A percentile compares a stretch with the other conserved stretches of the same genome.
These are phyloP conservation scores for Narthecium ossifragum DNA, from an alignment of 106 monocot genomes.

Conservation along the genomic window DNA sequence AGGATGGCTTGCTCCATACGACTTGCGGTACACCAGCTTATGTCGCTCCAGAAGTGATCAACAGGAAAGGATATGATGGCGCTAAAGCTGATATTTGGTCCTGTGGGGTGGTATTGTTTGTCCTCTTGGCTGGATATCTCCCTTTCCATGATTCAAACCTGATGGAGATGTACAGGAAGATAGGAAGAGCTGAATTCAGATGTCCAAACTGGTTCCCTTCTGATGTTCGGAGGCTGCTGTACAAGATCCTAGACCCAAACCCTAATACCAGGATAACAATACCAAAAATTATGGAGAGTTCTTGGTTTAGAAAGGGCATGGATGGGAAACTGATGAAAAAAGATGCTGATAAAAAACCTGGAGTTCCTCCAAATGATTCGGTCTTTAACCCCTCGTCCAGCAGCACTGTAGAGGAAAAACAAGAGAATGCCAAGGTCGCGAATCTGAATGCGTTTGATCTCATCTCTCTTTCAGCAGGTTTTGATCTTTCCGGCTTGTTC, in stretches of 20 bases:
- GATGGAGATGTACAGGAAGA: conserved; percentile 66
- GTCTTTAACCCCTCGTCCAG: not conserved
- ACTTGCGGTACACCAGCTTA: conserved; percentile 70
- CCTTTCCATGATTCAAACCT: conserved; percentile 58
- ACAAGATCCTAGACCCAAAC: conserved; percentile 48
- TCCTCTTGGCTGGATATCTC: conserved; percentile 50
- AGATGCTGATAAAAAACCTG: conserved; percentile 2
- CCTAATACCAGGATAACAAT: conserved; percentile 44
- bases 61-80: conserved; percentile 35
- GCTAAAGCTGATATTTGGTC: conserved; percentile 52
- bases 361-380: not conserved
- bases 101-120: conserved; percentile 54
- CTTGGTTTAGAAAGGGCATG: conserved; percentile 43
- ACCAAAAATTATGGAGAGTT: conserved; percentile 30
- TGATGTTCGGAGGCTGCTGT: conserved; percentile 34
- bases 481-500: conserved; percentile 34
- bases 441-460: conserved; percentile 40
- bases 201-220: conserved; percentile 55
- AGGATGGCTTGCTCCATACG: conserved; percentile 64
- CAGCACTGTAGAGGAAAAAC: conserved; percentile 9
- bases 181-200: conserved; percentile 37
- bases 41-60: conserved; percentile 54
- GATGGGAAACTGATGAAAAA: conserved; percentile 14
- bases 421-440: conserved; percentile 3
- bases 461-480: conserved; percentile 40